Base-by-base conservation (phyloP, 257 asterid species). In the Fraxinus pennsylvanica region DNA sequence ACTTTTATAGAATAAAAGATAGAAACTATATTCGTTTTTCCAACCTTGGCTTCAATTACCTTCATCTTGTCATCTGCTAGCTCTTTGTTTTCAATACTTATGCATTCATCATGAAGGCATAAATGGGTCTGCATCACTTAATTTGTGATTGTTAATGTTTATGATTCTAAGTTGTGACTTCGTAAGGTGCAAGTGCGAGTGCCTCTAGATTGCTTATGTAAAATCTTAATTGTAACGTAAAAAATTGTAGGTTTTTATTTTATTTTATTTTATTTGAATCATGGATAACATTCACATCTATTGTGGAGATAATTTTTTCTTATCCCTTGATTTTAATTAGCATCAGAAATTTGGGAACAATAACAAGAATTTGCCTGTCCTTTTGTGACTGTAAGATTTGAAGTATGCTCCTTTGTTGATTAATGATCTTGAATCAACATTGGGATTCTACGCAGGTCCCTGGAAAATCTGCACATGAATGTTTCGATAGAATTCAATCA, bases 381-480 rank as follows among this genome's bases (percentile, higher is more conserved):
- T 3, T 47, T 47, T 14, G 57, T 14, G 57, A 15, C 57, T 14
- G 54, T 45, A 47, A 47, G 57, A 15, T 47, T 47, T 47, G 57
- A 47, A 47, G n/a, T 47, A 4, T 47, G 57, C 7, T 47, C 6
- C n/a, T 47, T n/a, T 59, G 67, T 21, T 59, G 19, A 47, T 6
- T 59, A n/a, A 21, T 21, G 67, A n/a, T 59, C 67, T 59, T 25
- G 66, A 76, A 65, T 82, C 41, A 76, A 47, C 63, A 19, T 9
- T 8, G 76, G 50, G 77, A 80, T 36, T 72, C 33, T 81, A 73
- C 77, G 71, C 90, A 94, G 99, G 97, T 94, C 77, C 96, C 97
- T 29, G 97, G 97, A 78, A 94, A 94, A 90, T 92, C 99, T 25
- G 97, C 97, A 4, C 81, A 83, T 63, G 97, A 94, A 75, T 94